Conservation (phyloP, 139 green algal genomes). For the Diplosphaera chodatii region DNA sequence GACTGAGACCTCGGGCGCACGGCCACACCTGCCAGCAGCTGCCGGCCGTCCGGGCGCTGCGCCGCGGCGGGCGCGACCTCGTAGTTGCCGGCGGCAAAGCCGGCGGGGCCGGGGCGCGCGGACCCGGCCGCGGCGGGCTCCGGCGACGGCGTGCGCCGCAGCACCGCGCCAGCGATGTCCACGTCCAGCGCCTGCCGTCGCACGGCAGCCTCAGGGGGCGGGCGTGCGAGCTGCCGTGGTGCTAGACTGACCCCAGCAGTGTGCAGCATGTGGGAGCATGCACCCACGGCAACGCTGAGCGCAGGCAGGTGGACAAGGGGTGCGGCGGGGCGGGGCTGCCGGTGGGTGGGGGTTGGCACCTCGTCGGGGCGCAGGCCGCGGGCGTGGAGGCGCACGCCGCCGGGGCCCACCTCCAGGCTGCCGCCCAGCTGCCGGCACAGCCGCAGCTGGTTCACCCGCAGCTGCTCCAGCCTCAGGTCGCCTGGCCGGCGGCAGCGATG, state of each 20-base stretch:
- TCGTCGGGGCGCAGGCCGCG: slow-evolving; percentile 40
- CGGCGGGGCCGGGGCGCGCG: neutral
- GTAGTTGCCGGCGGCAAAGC: neutral
- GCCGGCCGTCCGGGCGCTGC: too few species aligned
- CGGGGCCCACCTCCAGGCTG: slow-evolving; percentile 23
- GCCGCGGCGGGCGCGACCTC: neutral
- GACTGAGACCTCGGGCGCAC: neutral
- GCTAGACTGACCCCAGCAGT: too few species aligned
- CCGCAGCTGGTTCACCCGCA: slow-evolving; percentile 63
- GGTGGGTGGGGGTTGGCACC: too few species aligned
- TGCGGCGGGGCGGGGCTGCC: too few species aligned
- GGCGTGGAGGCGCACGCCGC: slow-evolving; percentile 28
- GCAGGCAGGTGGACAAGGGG: too few species aligned
- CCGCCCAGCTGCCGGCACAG: slow-evolving; percentile 43
- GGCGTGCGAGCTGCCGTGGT: too few species aligned
- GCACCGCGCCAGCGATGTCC: slow-evolving; percentile 49
- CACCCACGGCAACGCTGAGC: too few species aligned
- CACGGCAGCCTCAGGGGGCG: too few species aligned
- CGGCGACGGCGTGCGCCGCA: slow-evolving; percentile 1
- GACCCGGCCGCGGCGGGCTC: neutral
- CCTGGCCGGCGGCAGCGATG: slow-evolving; percentile 4
- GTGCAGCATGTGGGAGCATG: too few species aligned
- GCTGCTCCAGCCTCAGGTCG: slow-evolving; percentile 42
- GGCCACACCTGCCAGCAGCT: neutral
- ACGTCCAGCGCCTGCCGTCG: slow-evolving; percentile 62